A percentile compares a stretch with the other conserved stretches of the same genome.
These are phyloP conservation scores for Boletus rubescentipes DNA, from an alignment of 768 basidiomycete genomes.

Conservation along the genomic window DNA sequence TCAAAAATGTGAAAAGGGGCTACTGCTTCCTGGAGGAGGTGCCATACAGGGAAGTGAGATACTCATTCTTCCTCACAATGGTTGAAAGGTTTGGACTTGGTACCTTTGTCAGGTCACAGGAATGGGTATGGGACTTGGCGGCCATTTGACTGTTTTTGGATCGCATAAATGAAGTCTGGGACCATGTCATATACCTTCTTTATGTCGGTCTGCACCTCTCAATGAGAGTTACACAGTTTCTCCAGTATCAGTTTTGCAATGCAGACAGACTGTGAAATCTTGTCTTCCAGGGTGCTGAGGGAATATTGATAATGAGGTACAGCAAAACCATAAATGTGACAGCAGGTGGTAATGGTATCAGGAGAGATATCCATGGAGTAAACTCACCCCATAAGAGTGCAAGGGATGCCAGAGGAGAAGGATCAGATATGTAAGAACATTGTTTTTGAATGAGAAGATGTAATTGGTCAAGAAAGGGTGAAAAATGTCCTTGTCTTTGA, in stretches of 20 bases:
- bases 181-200: neutral
- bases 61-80: neutral
- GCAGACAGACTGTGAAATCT: neutral
- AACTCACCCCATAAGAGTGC: too few relatives aligned
- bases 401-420: too few relatives aligned
- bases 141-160: neutral
- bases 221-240: neutral
- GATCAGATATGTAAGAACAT: too few relatives aligned
- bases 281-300: neutral
- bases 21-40: neutral
- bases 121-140: neutral
- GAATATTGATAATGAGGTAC: neutral
- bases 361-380: too few relatives aligned
- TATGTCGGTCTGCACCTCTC: neutral
- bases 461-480: too few relatives aligned
- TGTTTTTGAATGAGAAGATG: too few relatives aligned
- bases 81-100: neutral
- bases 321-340: constrained; percentile 5
- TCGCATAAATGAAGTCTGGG: neutral
- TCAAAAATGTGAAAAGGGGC: neutral
- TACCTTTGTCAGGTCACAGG: neutral
- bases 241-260: constrained; percentile 3
- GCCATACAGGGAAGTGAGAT: neutral
- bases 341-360: too few relatives aligned
- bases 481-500: too few relatives aligned